Evolutionary conservation across 2,329 filamentous ascomycete genomes (phyloP), one percentile per base, ranked within the genome.

Genomic region (Lasiodiplodia hormozganensis): DNA sequence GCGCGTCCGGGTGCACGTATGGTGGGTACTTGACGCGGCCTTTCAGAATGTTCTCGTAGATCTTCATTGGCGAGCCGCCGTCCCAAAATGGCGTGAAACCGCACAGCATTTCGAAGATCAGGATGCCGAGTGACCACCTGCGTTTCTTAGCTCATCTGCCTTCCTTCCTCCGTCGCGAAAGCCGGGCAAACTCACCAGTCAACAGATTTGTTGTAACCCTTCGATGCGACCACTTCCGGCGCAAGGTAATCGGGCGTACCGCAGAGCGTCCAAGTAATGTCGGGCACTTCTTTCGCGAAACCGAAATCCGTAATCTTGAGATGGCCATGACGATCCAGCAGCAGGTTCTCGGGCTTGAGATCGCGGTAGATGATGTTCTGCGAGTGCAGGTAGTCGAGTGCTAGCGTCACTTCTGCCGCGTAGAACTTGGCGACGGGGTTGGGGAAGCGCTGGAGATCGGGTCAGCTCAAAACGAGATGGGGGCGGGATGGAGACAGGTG

Each of bases 61-160:
- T 99, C 83, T 97, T 97, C 89, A 99, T 97, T 2, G 96, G 95
- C 54, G 93, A 97, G 67, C 95, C 96, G 75, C 92, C 93, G 80
- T 99, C 96, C 95, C 96, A 99, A 85, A 99, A 99, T 5, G 96
- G 96, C 5, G 96, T 99, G 82, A 97, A 99, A 34, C 96, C 96
- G 78, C 96, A 98, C 47, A 99, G 88, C 96, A 99, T 99, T 85
- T 99, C 96, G 80, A 97, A 99, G 80, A 99, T 98, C 74, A 99
- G 85, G 78, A 99, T 98, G 56, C 96, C 96, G 69, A 99, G 86
- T 65, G 95, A 98, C 96, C 96, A 99, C 94, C 94, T 97, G 68
- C 2, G 40, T 43, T 21, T 62, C 70, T 73, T 57, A 64, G 60
- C 51, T 47, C 60, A 64, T 64, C 47, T 28, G 60, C 60, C 43